phyloP scores from a whole-genome alignment of 352 stramenopile species.

The Ophiocytium majus region DNA sequence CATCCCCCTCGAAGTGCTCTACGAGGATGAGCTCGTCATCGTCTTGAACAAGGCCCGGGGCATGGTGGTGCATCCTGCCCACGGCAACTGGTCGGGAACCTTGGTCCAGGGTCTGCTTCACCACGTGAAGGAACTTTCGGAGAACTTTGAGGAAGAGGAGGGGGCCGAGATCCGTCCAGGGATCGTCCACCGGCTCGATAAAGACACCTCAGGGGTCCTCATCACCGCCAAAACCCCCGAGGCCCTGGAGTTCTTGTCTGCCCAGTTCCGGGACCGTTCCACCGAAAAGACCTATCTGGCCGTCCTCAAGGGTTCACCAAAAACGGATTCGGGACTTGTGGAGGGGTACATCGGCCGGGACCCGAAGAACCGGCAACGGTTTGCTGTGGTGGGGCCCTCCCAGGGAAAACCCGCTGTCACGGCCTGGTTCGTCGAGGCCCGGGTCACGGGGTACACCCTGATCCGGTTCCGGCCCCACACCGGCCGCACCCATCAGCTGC shows the following conservation, averaged over 20 bases:
- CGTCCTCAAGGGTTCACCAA: not conserved
- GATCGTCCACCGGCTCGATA: conserved; percentile 72
- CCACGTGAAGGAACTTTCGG: conserved; percentile 59
- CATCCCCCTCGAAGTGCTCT: conserved; percentile 62
- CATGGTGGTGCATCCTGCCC: conserved; percentile 72
- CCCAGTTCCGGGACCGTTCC: not conserved
- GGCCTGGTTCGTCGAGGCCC: not conserved
- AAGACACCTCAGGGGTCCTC: conserved; percentile 68
- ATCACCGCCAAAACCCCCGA: conserved; percentile 65
- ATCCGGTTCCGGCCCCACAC: not conserved
- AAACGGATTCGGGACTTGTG: not conserved
- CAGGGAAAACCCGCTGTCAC: not conserved
- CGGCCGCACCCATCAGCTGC: conserved; percentile 1
- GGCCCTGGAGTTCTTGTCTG: conserved; percentile 23
- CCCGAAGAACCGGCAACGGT: not conserved
- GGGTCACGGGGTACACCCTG: not conserved
- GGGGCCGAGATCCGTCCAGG: conserved; percentile 58
- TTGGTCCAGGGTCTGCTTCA: conserved; percentile 69
- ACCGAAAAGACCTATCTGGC: not conserved
- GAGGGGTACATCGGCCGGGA: not conserved
- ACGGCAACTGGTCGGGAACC: conserved; percentile 68
- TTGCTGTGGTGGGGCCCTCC: not conserved
- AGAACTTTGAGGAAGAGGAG: no score
- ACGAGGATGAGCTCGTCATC: conserved; percentile 72
- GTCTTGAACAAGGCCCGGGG: conserved; percentile 69